Evolutionary conservation across 2,329 filamentous ascomycete genomes (phyloP), one percentile per base, ranked within the genome.

Genomic region (Didymella pinodella): DNA sequence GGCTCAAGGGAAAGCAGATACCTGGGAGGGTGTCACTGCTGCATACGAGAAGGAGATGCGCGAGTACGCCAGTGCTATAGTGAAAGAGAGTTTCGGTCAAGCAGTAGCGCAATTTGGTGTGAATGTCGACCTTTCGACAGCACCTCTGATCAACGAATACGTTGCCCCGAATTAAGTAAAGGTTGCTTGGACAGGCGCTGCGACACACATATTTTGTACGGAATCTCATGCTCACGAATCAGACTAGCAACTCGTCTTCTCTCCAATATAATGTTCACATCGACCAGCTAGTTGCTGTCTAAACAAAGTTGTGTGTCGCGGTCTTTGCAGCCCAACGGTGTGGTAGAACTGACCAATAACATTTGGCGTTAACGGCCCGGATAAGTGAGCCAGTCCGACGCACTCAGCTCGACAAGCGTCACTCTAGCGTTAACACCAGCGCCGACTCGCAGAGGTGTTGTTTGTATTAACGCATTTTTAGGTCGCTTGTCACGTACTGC

Each of bases 41-140:
- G 65, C 61, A 11, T 78, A 77, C 50, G 77, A 79, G 55, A 72
- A 73, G 28, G 73, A 72, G 48, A 77, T 78, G 75, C 68, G 75
- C 12, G 64, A 72, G 8, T 76, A 78, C 57, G 75, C 65, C 2
- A 72, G 66, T 40, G 71, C 69, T 53, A 73, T 70, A 2, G 87
- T 89, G 11, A 69, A 73, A 28, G 63, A 72, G 44, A 89, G 86
- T 55, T 89, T 87, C 64, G 77, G 74, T 1, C 63, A 68, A 11
- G 68, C 71, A 7, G 22, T 36, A 8, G 46, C 12, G 5, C 49
- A 57, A 14, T 70, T 69, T 26, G 67, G 64, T 1, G 50, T 60
- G 1, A 56, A 65, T 29, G 63, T 69, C 54, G 68, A 73, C 51
- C 38, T 60, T 40, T 54, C 64, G 16, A 62, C 54, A 3, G 54